Evolutionary conservation across 352 stramenopile genomes (phyloP), one percentile per base, ranked within the genome.

Genomic region (Globisporangium alternatum): DNA sequence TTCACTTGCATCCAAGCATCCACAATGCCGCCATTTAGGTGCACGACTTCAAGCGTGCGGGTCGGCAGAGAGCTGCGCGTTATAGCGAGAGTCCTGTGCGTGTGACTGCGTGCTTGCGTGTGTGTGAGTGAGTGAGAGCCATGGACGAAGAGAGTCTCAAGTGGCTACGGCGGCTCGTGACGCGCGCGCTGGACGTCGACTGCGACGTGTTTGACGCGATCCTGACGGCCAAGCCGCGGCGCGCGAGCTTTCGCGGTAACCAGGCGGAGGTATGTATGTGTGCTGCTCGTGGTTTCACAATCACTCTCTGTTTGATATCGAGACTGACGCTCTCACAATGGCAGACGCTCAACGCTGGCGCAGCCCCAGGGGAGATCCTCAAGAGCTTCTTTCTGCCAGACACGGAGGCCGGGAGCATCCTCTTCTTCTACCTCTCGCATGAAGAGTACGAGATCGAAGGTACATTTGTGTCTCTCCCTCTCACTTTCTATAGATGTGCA

Each of bases 351-450:
- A 62, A 75, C 31, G 64, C 65, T 10, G 45, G 57, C 21, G 60
- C 63, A 19, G 51, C 71, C 6, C 75, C 80, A 22, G 61, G 55
- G 1, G 74, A 86, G 28, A 60, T 81, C 3, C 39, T 90, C 2
- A 75, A 77, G 37, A 68, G 62, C 33, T 95, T 95, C 66, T 91
- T 93, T 53, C 71, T 75, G 25, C 53, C 74, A 0, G 70, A 80
- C 43, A 78, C 71, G 0, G 77, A 87, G 10, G 76, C 83, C 31
- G 85, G 87, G 2, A 89, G 73, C 56, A 74, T 94, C 17, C 63
- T 93, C 6, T 96, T 96, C 68, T 94, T 94, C 63, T 90, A 75
- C 52, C 75, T 78, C 33, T 74, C 68, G 3, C 80, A 92, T 52
- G 75, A 91, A 60, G 76, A 89, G 37, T 77, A 83, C 33, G 80